Base-by-base conservation (phyloP, 352 stramenopile genomes). In the Thraustochytrium striatum region DNA sequence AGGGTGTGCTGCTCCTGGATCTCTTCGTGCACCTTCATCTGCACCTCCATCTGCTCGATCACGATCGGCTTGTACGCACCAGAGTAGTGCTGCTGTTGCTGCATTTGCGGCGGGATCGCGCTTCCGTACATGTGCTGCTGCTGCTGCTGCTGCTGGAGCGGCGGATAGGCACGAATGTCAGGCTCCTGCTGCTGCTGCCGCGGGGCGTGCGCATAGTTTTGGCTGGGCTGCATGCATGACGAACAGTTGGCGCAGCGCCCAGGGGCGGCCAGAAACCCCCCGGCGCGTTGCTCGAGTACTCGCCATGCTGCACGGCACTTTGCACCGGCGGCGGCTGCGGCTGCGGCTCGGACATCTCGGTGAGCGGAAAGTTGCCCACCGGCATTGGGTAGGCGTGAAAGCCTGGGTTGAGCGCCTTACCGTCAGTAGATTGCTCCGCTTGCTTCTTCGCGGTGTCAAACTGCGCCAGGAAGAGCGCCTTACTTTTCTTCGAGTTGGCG, bases 401-500 rank as follows among this genome's bases (percentile, higher is more conserved):
- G 28, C 33, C 52, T 21, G 78, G 78, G 5, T 82, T 82, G 25
- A 83, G 32, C 9, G 78, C 72, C 50, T 72, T 83, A 32, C 33
- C 62, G 41, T 62, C 69, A 30, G 28, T 83, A 11, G 72, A 59
- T 21, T 47, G 33, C 58, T 83, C 75, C 2, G 79, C 32, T 57
- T 82, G 50, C 25, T 69, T 9, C 36, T 81, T 73, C 55, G 72
- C 62, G 2, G 36, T 41, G 13, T 82, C 61, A 52, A 80, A 85
- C 28, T 84, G 81, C 28, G 57, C 16, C 25, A 65, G 28, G 59
- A 85, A 85, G 38, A 73, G 44, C 13, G 85, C 78, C 36, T 53
- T 39, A 8, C 28, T 78, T 19, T 81, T 84, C 28, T 85, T 43
- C 8, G 72, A 80, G 75, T 89, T 86, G 11, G 85, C 82, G 16